A percentile compares a stretch with the other conserved stretches of the same genome.
Conservation (phyloP, 306 rosid species). For the Chamaecrista fasciculata region DNA sequence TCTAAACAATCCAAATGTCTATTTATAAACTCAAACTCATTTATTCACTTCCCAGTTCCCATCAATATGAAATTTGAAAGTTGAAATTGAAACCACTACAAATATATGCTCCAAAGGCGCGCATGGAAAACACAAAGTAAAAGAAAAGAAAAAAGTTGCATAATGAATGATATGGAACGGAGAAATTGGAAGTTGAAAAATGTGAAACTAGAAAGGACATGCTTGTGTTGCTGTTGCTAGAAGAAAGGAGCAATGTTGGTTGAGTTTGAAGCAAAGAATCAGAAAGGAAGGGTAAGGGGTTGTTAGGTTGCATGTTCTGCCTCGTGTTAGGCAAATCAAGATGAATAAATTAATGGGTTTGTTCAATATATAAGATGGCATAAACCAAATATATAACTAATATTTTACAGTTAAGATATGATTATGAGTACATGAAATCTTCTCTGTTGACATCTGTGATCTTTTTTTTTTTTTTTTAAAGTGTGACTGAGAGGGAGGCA, state of each 20-base stretch:
- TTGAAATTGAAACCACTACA: no score
- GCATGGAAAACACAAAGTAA: constrained; percentile 8
- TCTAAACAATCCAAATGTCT: no score
- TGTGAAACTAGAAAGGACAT: constrained; percentile 12
- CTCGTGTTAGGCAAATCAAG: constrained; percentile 4
- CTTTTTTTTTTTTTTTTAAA: no score
- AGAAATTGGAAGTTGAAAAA: constrained; percentile 18
- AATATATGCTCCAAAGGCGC: no score
- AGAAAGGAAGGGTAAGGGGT: neutral
- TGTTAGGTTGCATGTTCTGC: constrained; percentile 15
- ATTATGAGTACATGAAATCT: neutral
- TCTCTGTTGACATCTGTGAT: neutral
- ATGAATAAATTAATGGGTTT: neutral
- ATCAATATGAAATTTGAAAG: no score
- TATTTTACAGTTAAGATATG: constrained; percentile 20
- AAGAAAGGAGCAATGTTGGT: constrained; percentile 28
- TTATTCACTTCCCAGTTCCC: no score
- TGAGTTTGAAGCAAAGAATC: constrained; percentile 31
- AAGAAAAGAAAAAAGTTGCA: neutral
- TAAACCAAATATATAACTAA: neutral
- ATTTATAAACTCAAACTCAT: no score
- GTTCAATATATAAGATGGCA: neutral
- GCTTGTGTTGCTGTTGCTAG: constrained; percentile 33
- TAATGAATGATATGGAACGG: neutral
- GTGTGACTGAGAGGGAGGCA: no score